Base-by-base conservation (phyloP, 75 land plant genomes). In the Isoetes taiwanensis region DNA sequence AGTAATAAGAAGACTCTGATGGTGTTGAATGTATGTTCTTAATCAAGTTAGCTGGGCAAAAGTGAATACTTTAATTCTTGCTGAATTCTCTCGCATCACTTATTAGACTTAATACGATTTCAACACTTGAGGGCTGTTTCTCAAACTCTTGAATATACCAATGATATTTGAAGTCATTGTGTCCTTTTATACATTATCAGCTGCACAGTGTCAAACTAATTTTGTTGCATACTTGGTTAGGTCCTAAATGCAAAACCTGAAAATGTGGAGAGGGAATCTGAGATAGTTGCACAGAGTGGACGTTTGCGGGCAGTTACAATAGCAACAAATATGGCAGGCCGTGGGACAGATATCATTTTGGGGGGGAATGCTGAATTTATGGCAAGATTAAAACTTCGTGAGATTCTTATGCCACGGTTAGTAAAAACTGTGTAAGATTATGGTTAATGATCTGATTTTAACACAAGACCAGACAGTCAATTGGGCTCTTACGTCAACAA, bases 321-420 rank as follows among this genome's bases (percentile, higher is more conserved):
- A 55, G 96, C 99, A 29, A 94, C 99, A 2, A 94, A 94, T 57
- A 94, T 94, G 99, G 99, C 99, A 28, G 99, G 99, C 27, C 96
- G 99, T 68, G 99, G 99, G 30, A 94, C 99, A 21, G 99, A 94
- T 71, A 94, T 89, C 26, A 94, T 94, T 30, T 76, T 94, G 38
- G 99, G 99, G 61, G 96, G 99, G 25, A 94, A 94, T 82, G 93
- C 96, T 31, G 99, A 94, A 58, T 94, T 89, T 41, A 94, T 94
- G 99, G 95, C 90, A 40, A 77, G 77, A 56, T 64, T 94, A 58
- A 94, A 94, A 71, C 56, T 94, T 16, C 79, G 99, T n/a, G 99
- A 94, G 59, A 69, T 89, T 59, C 86, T 94, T 27, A 94, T 94
- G 99, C 99, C 99, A 62, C 80, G 90, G 99, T 94, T 67, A 16